phyloP scores from a whole-genome alignment of 2,329 filamentous ascomycete species.

The Aureobasidium sp. region DNA sequence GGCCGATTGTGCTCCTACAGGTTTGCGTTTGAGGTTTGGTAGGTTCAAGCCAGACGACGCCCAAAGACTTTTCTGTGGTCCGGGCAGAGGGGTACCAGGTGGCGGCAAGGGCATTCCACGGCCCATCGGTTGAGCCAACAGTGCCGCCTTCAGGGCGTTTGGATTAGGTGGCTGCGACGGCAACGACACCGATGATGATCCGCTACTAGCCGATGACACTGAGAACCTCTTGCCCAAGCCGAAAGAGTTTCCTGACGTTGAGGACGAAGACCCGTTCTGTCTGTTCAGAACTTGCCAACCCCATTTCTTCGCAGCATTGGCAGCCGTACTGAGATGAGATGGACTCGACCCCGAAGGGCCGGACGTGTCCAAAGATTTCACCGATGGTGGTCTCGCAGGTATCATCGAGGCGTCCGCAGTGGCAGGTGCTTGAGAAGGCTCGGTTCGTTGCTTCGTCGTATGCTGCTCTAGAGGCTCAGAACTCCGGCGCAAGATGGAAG shows the following conservation, averaged over 20 bases:
- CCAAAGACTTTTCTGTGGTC: conserved; percentile 22
- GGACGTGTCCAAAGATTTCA: not conserved
- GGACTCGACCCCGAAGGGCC: not conserved
- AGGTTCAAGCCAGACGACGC: conserved; percentile 14
- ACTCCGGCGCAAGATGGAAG: not conserved
- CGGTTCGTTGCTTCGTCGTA: not conserved
- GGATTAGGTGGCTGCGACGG: conserved; percentile 16
- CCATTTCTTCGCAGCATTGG: conserved; percentile 54
- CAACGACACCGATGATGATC: conserved; percentile 21
- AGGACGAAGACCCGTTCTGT: conserved; percentile 20
- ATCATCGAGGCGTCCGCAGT: not conserved
- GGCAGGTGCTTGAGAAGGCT: not conserved
- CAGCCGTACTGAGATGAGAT: conserved; percentile 26
- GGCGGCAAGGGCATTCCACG: conserved; percentile 75
- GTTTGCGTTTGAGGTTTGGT: conserved; percentile 20
- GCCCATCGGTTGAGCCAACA: conserved; percentile 57
- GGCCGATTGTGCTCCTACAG: conserved; percentile 14
- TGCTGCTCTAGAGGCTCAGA: conserved; percentile 5
- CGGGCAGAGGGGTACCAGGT: conserved; percentile 67
- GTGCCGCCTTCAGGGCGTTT: conserved; percentile 23
- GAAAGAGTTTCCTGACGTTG: not conserved
- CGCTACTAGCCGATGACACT: conserved; percentile 27
- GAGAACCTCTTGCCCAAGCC: conserved; percentile 4
- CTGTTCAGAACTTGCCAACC: conserved; percentile 42
- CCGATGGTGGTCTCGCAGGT: not conserved